Conservation (phyloP, 1,284 basidiomycete species). For the Ganoderma multipileum region DNA sequence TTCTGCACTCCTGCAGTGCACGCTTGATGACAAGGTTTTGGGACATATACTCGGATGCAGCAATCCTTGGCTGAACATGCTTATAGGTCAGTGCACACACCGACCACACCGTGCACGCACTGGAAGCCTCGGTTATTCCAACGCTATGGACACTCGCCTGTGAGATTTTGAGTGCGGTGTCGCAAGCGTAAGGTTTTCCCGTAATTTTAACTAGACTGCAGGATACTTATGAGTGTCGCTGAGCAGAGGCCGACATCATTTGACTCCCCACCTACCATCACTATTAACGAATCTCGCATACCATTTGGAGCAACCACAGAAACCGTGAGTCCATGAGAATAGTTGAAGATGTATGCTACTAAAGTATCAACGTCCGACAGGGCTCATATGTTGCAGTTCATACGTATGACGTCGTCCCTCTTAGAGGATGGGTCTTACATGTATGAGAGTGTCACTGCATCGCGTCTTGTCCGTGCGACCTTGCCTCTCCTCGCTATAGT, state of each 20-base stretch:
- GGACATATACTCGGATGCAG: not conserved
- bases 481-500: conserved; percentile 58
- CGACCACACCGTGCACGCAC: conserved; percentile 55
- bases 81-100: conserved; percentile 53
- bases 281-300: conserved; percentile 58
- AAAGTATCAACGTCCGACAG: conserved; percentile 1
- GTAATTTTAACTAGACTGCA: conserved; percentile 19
- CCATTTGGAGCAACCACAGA: conserved; percentile 64
- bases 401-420: conserved; percentile 52
- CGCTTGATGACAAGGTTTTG: conserved; percentile 56
- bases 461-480: conserved; percentile 62
- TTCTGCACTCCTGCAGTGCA: conserved; percentile 61
- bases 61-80: not conserved
- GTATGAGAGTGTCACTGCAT: conserved; percentile 56
- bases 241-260: conserved; percentile 53
- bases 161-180: conserved; percentile 54
- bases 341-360: not conserved
- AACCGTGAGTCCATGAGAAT: conserved; percentile 50
- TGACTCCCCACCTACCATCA: conserved; percentile 59
- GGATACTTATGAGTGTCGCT: not conserved
- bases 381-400: conserved; percentile 37
- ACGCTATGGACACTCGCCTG: conserved; percentile 62
- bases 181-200: conserved; percentile 49
- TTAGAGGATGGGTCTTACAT: conserved; percentile 54
- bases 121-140: conserved; percentile 63